Evolutionary conservation across 2,329 filamentous ascomycete genomes (phyloP).

Genomic region (Anthostomella pinea): DNA sequence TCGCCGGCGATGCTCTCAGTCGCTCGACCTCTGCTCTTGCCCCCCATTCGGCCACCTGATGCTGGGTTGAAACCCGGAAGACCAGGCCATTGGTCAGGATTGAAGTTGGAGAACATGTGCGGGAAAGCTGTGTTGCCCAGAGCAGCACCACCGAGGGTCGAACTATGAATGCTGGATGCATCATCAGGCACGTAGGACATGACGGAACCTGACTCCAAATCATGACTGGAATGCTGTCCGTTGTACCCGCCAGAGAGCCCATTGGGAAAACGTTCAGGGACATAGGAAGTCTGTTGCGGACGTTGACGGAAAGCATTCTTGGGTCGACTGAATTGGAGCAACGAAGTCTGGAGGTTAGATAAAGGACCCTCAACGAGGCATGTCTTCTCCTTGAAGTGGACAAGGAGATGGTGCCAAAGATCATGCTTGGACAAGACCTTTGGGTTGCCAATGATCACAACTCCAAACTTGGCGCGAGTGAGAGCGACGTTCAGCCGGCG

Average conservation of each 20-base stretch:
- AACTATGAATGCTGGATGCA: conserved; percentile 92
- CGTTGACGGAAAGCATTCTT: conserved; percentile 92
- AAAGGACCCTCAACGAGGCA: conserved; percentile 94
- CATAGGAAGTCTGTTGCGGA: conserved; percentile 70
- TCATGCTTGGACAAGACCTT: conserved; percentile 98
- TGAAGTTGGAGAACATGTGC: conserved; percentile 92
- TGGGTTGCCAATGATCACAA: conserved; percentile 95
- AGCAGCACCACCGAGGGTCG: conserved; percentile 81
- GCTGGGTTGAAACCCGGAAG: conserved; percentile 60
- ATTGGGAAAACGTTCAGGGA: conserved; percentile 34
- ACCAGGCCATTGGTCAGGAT: conserved; percentile 82
- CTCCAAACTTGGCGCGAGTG: conserved; percentile 92
- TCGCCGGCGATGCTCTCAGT: conserved; percentile 84
- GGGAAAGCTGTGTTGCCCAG: conserved; percentile 76
- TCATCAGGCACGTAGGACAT: conserved; percentile 96
- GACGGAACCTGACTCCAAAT: conserved; percentile 79
- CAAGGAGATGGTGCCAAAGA: conserved; percentile 90
- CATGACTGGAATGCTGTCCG: conserved; percentile 42
- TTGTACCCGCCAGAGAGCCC: conserved; percentile 39
- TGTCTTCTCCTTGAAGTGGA: conserved; percentile 96
- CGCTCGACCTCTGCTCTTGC: conserved; percentile 64
- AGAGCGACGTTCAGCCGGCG: conserved; percentile 95
- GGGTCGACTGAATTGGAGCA: conserved; percentile 91
- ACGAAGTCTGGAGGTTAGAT: conserved; percentile 90
- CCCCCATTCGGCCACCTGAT: conserved; percentile 59